A percentile compares a stretch with the other conserved stretches of the same genome.
phyloP scores from a whole-genome alignment of 805 yeast species.

The Spathaspora girioi region DNA sequence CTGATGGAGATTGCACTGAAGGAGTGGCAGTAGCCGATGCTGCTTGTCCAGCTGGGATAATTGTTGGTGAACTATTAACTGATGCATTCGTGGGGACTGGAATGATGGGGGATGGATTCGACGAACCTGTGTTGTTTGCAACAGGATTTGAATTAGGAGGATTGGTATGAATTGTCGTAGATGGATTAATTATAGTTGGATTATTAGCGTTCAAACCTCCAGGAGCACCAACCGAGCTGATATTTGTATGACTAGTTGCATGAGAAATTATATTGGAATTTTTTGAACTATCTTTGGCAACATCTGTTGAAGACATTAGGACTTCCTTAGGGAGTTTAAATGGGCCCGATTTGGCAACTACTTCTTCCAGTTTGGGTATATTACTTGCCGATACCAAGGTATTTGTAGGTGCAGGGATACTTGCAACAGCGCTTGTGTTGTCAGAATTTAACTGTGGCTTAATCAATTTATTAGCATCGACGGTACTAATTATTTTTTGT shows the following conservation, averaged over 20 bases:
- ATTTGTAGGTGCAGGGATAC: not conserved
- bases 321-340: conserved; percentile 3
- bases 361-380: not conserved
- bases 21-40: conserved; percentile 1
- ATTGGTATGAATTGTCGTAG: not conserved
- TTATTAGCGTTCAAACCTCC: not conserved
- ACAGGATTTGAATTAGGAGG: not conserved
- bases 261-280: not conserved
- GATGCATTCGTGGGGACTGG: not conserved
- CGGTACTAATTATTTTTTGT: not conserved
- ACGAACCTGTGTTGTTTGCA: not conserved
- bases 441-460: not conserved
- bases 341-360: not conserved
- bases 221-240: not conserved
- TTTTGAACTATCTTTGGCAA: conserved; percentile 1
- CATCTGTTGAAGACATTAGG: not conserved
- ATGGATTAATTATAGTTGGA: not conserved
- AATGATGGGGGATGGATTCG: not conserved
- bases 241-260: not conserved
- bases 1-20: conserved; percentile 7
- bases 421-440: not conserved
- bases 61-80: not conserved
- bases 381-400: not conserved
- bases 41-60: not conserved
- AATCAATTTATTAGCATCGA: not conserved